Conservation (phyloP, 257 asterid species). For the Salvia miltiorrhiza region DNA sequence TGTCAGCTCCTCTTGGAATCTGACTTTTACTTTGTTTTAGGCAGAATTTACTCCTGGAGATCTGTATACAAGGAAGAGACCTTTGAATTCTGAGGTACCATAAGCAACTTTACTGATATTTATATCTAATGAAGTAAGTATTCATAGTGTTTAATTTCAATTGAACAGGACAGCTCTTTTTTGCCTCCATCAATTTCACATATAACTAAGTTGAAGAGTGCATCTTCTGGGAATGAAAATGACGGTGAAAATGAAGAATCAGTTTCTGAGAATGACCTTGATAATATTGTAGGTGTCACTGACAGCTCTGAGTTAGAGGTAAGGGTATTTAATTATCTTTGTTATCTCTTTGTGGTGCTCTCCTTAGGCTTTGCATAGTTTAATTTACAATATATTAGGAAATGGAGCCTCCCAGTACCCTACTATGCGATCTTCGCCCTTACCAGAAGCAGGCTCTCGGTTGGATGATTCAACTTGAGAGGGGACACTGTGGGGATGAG, state of each 20-base stretch:
- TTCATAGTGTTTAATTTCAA: constrained; percentile 23
- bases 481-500: constrained; percentile 56
- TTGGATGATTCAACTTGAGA: constrained; percentile 92
- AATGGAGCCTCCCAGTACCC: constrained; percentile 88
- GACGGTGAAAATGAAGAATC: constrained; percentile 66
- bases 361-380: constrained; percentile 19
- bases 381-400: constrained; percentile 44
- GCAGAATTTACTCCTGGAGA: constrained; percentile 88
- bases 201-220: constrained; percentile 37
- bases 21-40: constrained; percentile 36
- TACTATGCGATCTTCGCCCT: constrained; percentile 84
- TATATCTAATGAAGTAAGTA: constrained; percentile 15
- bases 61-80: constrained; percentile 79
- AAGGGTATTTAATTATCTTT: constrained; percentile 6
- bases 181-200: constrained; percentile 49
- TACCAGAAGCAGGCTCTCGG: constrained; percentile 98
- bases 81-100: constrained; percentile 61
- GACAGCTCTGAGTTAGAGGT: constrained; percentile 79
- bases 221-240: constrained; percentile 44
- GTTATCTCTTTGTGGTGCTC: background rate
- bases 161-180: constrained; percentile 52
- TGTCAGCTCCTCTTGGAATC: constrained; percentile 12
- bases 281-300: constrained; percentile 81
- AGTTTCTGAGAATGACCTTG: constrained; percentile 86
- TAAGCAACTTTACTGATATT: constrained; percentile 10